phyloP scores from a whole-genome alignment of 106 monocot genomes.

The Platanthera zijinensis region DNA sequence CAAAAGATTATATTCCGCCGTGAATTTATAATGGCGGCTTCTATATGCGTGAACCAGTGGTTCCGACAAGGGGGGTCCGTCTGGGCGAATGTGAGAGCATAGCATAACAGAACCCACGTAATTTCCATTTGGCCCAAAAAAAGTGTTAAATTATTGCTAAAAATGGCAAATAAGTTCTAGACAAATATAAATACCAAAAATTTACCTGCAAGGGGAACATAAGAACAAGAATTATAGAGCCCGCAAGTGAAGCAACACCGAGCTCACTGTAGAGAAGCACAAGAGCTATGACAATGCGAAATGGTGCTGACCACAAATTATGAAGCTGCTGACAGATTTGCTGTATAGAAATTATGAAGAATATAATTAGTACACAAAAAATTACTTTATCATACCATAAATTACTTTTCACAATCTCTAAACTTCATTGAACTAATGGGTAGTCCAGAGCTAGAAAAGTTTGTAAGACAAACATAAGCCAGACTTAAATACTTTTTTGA shows the following conservation, averaged over 20 bases:
- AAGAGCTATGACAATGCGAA: conserved; percentile 68
- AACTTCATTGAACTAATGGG: not conserved
- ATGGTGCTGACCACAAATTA: conserved; percentile 97
- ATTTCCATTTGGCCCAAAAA: not conserved
- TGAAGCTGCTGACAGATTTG: conserved; percentile 98
- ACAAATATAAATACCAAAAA: not conserved
- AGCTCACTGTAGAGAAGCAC: conserved; percentile 71
- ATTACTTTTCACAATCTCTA: not conserved
- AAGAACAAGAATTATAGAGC: conserved; percentile 69
- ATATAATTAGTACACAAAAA: not conserved
- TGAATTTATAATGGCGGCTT: too few species aligned
- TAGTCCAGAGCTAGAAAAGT: not conserved
- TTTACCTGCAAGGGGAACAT: conserved; percentile 93
- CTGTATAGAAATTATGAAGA: conserved; percentile 31
- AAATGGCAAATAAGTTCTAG: not conserved
- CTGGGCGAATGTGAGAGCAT: too few species aligned
- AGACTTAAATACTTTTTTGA: not conserved
- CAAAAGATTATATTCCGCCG: too few species aligned
- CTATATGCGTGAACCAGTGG: too few species aligned
- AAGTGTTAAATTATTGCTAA: not conserved
- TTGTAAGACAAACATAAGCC: not conserved
- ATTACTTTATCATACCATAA: not conserved
- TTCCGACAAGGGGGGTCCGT: too few species aligned
- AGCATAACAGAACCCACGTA: not conserved
- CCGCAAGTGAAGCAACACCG: conserved; percentile 80